Evolutionary conservation across 768 basidiomycete species (phyloP).

Genomic region (Kwoniella sp.): DNA sequence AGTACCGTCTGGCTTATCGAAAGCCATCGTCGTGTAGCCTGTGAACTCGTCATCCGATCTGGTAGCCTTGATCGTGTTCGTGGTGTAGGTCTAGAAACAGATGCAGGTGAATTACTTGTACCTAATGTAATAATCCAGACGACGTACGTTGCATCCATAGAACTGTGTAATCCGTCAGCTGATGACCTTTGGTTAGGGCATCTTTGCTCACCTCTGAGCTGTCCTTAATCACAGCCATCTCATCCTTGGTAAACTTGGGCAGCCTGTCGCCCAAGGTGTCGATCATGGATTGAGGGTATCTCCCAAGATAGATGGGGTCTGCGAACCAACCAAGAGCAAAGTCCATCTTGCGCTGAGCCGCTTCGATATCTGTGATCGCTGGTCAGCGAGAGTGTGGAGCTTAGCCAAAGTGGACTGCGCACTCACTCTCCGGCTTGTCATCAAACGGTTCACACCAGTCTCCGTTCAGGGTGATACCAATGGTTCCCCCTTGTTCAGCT

Average conservation of each 20-base stretch:
- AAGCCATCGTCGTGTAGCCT: conserved; percentile 32
- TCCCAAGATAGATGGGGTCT: conserved; percentile 73
- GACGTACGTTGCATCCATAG: conserved; percentile 38
- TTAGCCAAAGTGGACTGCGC: background rate
- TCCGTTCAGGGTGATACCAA: conserved; percentile 79
- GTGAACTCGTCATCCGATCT: conserved; percentile 35
- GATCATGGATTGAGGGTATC: conserved; percentile 62
- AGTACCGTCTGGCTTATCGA: conserved; percentile 38
- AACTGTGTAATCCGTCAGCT: conserved; percentile 26
- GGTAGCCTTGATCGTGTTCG: conserved; percentile 43
- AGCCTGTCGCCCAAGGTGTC: conserved; percentile 47
- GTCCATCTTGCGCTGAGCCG: conserved; percentile 73
- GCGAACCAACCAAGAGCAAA: conserved; percentile 66
- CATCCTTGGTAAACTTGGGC: conserved; percentile 48
- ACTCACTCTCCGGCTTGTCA: conserved; percentile 68
- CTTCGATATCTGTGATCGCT: conserved; percentile 62
- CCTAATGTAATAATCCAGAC: too few relatives aligned
- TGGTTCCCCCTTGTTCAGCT: conserved; percentile 65
- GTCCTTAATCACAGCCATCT: conserved; percentile 48
- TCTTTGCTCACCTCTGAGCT: conserved; percentile 47
- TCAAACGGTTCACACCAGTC: conserved; percentile 77
- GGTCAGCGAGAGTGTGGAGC: background rate
- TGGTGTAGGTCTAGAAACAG: conserved; percentile 36
- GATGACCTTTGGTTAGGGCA: background rate
- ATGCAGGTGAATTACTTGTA: background rate